Evolutionary conservation across 371 early-diverging fungal species (phyloP).

Genomic region (Syncephalastrum racemosum): DNA sequence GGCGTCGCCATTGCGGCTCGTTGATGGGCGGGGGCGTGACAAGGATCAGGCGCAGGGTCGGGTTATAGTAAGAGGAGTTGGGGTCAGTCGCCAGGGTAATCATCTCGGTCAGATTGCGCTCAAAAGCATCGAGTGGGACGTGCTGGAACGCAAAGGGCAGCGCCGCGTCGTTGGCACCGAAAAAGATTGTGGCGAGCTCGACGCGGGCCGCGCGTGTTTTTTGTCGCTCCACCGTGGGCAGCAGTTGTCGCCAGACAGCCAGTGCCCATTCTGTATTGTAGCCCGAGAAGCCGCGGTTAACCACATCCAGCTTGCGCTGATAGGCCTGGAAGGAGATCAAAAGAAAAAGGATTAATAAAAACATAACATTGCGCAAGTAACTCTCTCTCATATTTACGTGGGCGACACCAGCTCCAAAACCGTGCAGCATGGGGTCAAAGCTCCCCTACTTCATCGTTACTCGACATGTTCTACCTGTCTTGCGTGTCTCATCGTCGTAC

Average conservation of each 20-base stretch:
- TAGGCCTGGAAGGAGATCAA: conserved; percentile 44
- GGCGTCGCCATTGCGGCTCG: conserved; percentile 52
- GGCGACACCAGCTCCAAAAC: conserved; percentile 72
- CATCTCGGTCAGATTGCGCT: conserved; percentile 57
- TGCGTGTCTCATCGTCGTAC: conserved; percentile 22
- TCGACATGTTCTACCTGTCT: not conserved
- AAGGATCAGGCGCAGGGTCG: conserved; percentile 60
- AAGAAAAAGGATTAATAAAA: not conserved
- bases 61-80: conserved; percentile 52
- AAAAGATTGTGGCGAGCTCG: conserved; percentile 68
- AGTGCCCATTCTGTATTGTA: conserved; percentile 75
- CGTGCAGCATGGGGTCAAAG: conserved; percentile 59
- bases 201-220: conserved; percentile 34
- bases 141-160: conserved; percentile 54
- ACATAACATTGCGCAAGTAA: not conserved
- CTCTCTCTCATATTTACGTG: conserved; percentile 28
- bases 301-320: conserved; percentile 71
- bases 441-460: conserved; percentile 41
- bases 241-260: conserved; percentile 56
- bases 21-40: conserved; percentile 80
- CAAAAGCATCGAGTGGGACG: conserved; percentile 66
- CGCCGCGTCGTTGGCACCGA: conserved; percentile 87
- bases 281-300: conserved; percentile 82
- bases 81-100: conserved; percentile 51
- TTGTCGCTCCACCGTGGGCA: conserved; percentile 45